phyloP scores from a whole-genome alignment of 129 eudicot species.

The Helichrysum umbraculigerum region DNA sequence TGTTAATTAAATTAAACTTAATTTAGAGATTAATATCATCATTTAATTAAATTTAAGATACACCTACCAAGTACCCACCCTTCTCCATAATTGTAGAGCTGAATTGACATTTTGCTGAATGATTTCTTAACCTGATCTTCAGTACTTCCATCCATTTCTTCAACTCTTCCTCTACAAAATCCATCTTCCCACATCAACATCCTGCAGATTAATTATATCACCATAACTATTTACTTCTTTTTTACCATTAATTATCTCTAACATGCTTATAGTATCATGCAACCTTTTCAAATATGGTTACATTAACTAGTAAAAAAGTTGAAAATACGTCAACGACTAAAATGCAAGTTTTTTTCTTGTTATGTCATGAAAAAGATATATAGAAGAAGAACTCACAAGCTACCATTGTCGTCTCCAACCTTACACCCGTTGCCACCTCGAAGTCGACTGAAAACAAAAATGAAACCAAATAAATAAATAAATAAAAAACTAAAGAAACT shows the following conservation, averaged over 20 bases:
- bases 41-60: constrained; percentile 20
- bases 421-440: constrained; percentile 97
- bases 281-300: neutral
- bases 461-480: constrained; percentile 4
- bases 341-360: neutral
- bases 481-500: constrained; percentile 1
- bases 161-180: constrained; percentile 88
- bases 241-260: too few species aligned
- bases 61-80: constrained; percentile 99
- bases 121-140: constrained; percentile 91
- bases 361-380: neutral
- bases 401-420: constrained; percentile 96
- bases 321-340: neutral
- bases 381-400: constrained; percentile 66
- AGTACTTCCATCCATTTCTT: constrained; percentile 67
- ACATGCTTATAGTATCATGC: neutral
- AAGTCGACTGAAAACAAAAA: constrained; percentile 59
- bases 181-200: constrained; percentile 99
- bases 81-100: constrained; percentile 96
- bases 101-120: constrained; percentile 98
- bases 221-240: too few species aligned
- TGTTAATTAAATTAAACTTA: neutral
- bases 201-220: constrained; percentile 47
- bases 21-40: neutral
- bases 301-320: neutral